phyloP scores from a whole-genome alignment of 176 grass and related monocot genomes.

The Panicum miliaceum region DNA sequence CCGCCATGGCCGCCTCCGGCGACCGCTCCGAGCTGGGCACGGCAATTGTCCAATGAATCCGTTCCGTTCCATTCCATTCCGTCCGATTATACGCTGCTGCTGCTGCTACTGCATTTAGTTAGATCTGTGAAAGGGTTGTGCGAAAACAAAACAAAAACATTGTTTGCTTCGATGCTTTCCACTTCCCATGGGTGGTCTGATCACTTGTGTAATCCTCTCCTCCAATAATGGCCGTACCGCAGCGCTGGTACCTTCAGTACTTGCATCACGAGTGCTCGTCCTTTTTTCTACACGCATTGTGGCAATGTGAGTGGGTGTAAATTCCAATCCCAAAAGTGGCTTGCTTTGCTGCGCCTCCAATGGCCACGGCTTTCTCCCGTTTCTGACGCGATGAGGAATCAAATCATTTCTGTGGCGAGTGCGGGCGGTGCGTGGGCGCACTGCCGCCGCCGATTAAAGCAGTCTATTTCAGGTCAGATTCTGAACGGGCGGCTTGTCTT shows the following conservation, averaged over 20 bases:
- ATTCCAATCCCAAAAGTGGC: not conserved
- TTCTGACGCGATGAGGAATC: not conserved
- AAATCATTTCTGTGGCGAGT: not conserved
- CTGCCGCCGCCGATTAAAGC: not conserved
- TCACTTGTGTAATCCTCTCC: constrained; percentile 37
- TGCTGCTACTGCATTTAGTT: constrained; percentile 27
- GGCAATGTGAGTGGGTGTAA: not conserved
- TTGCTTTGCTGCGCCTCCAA: constrained; percentile 6
- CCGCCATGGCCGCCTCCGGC: not conserved
- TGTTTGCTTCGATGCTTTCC: constrained; percentile 36
- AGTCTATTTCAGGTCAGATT: not conserved
- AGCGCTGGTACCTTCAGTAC: constrained; percentile 45
- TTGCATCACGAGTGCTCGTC: not conserved
- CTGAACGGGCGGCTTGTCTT: not conserved
- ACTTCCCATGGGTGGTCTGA: constrained; percentile 37
- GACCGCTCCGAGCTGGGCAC: not conserved
- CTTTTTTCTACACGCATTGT: not conserved
- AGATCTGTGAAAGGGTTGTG: constrained; percentile 17
- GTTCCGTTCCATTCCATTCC: constrained; percentile 19
- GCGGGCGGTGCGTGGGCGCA: not conserved
- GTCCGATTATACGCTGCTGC: not conserved
- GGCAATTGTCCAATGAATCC: not conserved
- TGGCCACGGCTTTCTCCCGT: not conserved
- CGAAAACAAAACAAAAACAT: constrained; percentile 6
- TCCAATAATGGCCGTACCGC: constrained; percentile 58